Evolutionary conservation across 73 alveolate genomes (phyloP), one percentile per base, ranked within the genome.

Genomic region (Tetrahymena malaccensis): DNA sequence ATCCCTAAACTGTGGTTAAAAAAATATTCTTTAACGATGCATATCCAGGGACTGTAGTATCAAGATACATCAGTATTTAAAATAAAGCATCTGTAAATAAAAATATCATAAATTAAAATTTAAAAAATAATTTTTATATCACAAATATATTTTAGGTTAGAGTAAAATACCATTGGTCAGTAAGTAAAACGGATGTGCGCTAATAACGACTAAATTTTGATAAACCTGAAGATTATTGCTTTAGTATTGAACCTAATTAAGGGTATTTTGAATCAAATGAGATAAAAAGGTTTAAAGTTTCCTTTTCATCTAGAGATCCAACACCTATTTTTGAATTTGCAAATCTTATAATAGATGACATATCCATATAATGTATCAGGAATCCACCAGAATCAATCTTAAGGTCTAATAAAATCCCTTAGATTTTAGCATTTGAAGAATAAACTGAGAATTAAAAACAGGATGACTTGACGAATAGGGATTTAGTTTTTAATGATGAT

Each of bases 81-180:
- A 98, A 98, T 96, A 98, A 97, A 94, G 96, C 99, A 58, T 97
- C 99, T 1, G 97, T 98, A 70, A n/a, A 70, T 70, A 27, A 27
- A 70, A 19, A 70, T 19, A 27, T 1, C 31, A 70, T 50, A 70
- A 25, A 2, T 27, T 70, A n/a, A 6, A n/a, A 22, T 56, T 13
- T 4, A 4, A 25, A 22, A 25, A 56, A 9, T 12, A 9, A 56
- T 56, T 21, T 22, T 56, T 7, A 22, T 12, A 25, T 56, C 11
- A 9, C 0, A 56, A 56, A 22, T 56, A 70, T 9, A n/a, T 70
- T 25, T 19, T 21, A 70, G 89, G 89, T 70, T 38, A 97, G 98
- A 55, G 98, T 98, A 27, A 97, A 97, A 94, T 98, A 98, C 94
- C 99, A 98, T 96, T 98, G 99, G 99, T 97, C 99, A 43, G 94